Evolutionary conservation across 1,284 basidiomycete genomes (phyloP), one percentile per base, ranked within the genome.

Genomic region (Macrocybe sp.): DNA sequence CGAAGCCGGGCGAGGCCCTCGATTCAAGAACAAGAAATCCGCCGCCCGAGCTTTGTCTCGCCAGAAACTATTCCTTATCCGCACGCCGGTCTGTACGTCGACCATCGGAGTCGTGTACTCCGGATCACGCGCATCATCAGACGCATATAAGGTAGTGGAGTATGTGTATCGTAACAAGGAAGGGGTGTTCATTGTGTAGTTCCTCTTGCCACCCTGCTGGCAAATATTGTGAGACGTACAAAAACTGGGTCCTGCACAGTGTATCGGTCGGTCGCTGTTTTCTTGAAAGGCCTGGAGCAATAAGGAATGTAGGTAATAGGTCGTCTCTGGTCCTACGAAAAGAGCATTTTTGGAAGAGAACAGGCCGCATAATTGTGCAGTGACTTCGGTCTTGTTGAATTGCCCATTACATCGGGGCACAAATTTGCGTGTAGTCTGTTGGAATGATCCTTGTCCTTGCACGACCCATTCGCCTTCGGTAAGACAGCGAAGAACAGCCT

Each of bases 151-250:
- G 0, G 68, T 66, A 29, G 68, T 65, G 0, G 77, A 78, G 10
- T 70, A 60, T 16, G 70, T 54, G 46, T 74, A 78, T 46, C 70
- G 74, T 45, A 79, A 55, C 9, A 68, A 30, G 1, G 68, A 64
- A 4, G 77, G 75, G 34, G 55, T 55, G 5, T 70, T 66, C 35
- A 61, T 22, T 57, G 33, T 59, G 38, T 8, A 78, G 68, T 7
- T 68, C 61, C 28, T 61, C 58, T 39, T 58, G 49, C 22, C 22
- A 22, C 22, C 22, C 12, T 59, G 56, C 12, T 58, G 58, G 55
- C 75, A 79, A 37, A 76, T 68, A 46, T 72, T 72, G 47, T 79
- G 77, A 50, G 75, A 76, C 2, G 64, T 72, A 50, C 76, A 78
- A 48, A 70, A 75, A 30, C 73, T 69, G 30, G 64, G 62, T 10